phyloP scores from a whole-genome alignment of 2,329 filamentous ascomycete genomes.

The Nemania bipapillata region DNA sequence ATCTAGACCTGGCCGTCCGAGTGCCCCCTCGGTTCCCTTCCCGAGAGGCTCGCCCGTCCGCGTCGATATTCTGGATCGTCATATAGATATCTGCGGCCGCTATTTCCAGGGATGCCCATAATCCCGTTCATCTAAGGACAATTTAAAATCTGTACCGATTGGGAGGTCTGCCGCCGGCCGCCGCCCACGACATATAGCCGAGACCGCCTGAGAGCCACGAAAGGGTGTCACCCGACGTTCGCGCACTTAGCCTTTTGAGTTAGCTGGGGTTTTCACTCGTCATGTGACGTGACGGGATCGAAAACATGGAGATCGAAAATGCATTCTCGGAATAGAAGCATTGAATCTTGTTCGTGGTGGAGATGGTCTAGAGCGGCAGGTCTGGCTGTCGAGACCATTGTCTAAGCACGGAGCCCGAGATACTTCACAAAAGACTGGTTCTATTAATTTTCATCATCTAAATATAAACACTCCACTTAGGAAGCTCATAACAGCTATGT shows the following conservation, averaged over 20 bases:
- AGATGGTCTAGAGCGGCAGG: constrained; percentile 14
- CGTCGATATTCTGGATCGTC: constrained; percentile 12
- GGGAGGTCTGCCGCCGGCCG: constrained; percentile 20
- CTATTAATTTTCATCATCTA: neutral
- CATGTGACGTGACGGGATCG: neutral
- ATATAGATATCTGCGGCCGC: constrained; percentile 9
- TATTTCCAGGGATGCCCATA: constrained; percentile 9
- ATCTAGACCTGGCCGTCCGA: constrained; percentile 14
- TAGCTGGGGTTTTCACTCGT: neutral
- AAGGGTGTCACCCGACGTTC: constrained; percentile 14
- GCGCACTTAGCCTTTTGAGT: constrained; percentile 20
- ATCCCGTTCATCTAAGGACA: constrained; percentile 31
- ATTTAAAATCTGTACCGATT: constrained; percentile 24
- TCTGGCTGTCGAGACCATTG: neutral
- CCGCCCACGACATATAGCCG: constrained; percentile 31
- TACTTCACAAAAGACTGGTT: neutral
- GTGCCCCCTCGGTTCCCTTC: neutral
- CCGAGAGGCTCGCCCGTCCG: constrained; percentile 8
- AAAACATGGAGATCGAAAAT: neutral
- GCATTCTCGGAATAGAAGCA: neutral
- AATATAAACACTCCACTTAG: neutral
- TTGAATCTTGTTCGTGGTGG: neutral
- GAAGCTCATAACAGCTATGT: neutral
- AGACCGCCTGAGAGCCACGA: constrained; percentile 19
- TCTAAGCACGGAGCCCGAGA: neutral